phyloP scores from a whole-genome alignment of 1,139 yeast genomes.

The Schwanniomyces etchellsii region DNA sequence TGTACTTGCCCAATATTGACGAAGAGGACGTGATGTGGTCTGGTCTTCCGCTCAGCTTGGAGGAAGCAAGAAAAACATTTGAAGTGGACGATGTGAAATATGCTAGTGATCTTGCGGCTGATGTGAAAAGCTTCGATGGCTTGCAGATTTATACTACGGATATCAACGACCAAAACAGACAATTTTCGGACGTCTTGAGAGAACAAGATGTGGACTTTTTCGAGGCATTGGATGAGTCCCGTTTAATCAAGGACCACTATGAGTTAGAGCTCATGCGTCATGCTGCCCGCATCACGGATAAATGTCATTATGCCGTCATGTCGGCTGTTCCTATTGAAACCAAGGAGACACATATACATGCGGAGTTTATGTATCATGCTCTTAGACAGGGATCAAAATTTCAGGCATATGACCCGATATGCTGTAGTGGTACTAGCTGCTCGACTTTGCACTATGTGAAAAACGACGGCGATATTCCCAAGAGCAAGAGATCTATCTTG shows the following conservation, averaged over 20 bases:
- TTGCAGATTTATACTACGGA: slow-evolving; percentile 35
- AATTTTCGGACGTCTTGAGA: slow-evolving; percentile 26
- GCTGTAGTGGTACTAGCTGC: slow-evolving; percentile 90
- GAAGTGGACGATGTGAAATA: slow-evolving; percentile 82
- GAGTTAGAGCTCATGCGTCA: slow-evolving; percentile 72
- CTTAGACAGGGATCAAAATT: slow-evolving; percentile 87
- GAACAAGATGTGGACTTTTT: slow-evolving; percentile 47
- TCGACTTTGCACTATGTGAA: slow-evolving; percentile 87
- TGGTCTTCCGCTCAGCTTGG: slow-evolving; percentile 71
- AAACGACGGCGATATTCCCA: slow-evolving; percentile 63
- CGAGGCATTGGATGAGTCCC: slow-evolving; percentile 79
- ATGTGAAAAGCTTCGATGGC: slow-evolving; percentile 14
- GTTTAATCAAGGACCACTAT: slow-evolving; percentile 76
- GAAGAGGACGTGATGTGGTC: slow-evolving; percentile 95
- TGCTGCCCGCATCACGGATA: slow-evolving; percentile 82
- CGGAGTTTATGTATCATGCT: slow-evolving; percentile 91
- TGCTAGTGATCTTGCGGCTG: slow-evolving; percentile 37
- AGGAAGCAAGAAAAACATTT: slow-evolving; percentile 57
- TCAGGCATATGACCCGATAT: slow-evolving; percentile 90
- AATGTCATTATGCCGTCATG: slow-evolving; percentile 89
- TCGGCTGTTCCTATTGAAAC: slow-evolving; percentile 83
- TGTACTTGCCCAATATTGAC: slow-evolving; percentile 80
- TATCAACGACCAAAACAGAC: slow-evolving; percentile 29
- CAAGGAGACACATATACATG: slow-evolving; percentile 89
- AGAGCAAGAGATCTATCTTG: slow-evolving; percentile 55